Percentiles rank a stretch among this genome's conserved stretches.
Evolutionary conservation across 768 basidiomycete species (phyloP).

Genomic region (Boletus rufocinnamomeus): DNA sequence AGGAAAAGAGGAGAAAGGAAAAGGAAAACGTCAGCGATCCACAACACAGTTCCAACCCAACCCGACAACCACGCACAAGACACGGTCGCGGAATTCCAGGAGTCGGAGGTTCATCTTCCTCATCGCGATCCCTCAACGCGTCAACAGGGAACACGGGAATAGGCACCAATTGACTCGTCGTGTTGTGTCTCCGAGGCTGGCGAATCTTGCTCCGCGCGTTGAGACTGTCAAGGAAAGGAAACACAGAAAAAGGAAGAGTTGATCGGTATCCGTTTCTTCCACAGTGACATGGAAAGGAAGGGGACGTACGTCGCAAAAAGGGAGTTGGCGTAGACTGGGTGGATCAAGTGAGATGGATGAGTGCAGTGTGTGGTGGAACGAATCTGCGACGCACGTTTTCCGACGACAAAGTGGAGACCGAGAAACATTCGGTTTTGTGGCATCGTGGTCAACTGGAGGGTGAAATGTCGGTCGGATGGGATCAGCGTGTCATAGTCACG

Average conservation of each 20-base stretch:
- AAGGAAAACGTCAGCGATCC: not conserved
- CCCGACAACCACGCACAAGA: not conserved
- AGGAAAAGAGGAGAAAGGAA: too few species aligned
- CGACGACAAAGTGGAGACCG: slow-evolving; percentile 27
- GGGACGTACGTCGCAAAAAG: slow-evolving; percentile 27
- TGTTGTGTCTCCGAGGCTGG: not conserved
- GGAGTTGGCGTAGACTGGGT: slow-evolving; percentile 29
- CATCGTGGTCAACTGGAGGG: slow-evolving; percentile 22
- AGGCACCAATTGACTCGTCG: slow-evolving; percentile 1
- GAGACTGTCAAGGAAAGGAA: slow-evolving; percentile 11
- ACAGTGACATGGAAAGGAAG: not conserved
- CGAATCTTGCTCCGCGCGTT: slow-evolving; percentile 21
- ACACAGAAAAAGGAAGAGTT: too few species aligned
- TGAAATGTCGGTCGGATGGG: not conserved
- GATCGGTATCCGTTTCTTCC: not conserved
- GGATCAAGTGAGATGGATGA: not conserved
- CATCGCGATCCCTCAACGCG: not conserved
- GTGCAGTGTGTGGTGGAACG: not conserved
- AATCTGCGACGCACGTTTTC: slow-evolving; percentile 18
- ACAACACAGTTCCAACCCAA: not conserved
- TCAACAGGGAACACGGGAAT: not conserved
- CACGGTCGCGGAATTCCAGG: not conserved
- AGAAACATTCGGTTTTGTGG: slow-evolving; percentile 27
- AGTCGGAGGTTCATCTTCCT: not conserved
- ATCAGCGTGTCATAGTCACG: not conserved